A percentile compares a stretch with the other conserved stretches of the same genome.
Evolutionary conservation across 192 early-diverging fungal species (phyloP).

Genomic region (Bifiguratus adelaidae): DNA sequence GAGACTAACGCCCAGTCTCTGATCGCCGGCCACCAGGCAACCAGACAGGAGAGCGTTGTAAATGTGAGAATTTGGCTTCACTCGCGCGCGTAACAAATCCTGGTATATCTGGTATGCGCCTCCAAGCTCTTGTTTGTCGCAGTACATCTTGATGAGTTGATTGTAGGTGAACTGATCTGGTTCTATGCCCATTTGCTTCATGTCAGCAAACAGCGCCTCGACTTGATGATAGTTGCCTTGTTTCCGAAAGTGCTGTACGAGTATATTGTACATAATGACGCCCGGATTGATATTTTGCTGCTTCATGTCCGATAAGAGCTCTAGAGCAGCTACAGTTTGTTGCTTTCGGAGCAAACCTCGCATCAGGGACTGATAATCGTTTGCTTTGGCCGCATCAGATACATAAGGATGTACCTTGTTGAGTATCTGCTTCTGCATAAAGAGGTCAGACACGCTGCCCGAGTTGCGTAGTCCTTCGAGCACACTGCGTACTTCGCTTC

Average conservation of each 20-base stretch:
- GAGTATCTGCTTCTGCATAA: no score
- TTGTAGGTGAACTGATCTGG: conserved; percentile 15
- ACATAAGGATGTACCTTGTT: no score
- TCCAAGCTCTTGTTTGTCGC: no score
- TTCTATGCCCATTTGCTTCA: neutral
- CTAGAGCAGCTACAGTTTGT: neutral
- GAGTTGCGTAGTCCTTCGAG: no score
- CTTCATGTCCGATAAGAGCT: conserved; percentile 7
- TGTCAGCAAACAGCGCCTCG: conserved; percentile 1
- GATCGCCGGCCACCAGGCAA: neutral
- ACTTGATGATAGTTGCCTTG: conserved; percentile 1
- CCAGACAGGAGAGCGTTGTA: conserved; percentile 1
- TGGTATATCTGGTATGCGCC: no score
- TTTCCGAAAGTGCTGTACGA: conserved; percentile 1
- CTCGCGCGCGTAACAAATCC: no score
- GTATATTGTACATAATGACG: conserved; percentile 9
- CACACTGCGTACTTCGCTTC: no score
- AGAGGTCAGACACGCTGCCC: no score
- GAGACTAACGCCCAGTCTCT: no score
- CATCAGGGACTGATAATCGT: no score
- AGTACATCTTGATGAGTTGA: conserved; percentile 7
- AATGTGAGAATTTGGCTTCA: conserved; percentile 3
- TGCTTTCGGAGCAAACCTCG: no score
- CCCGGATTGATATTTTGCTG: conserved; percentile 2
- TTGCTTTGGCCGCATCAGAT: no score